These are phyloP conservation scores for Mrakia frigida DNA, from an alignment of 768 basidiomycete genomes.

Conservation along the genomic window DNA sequence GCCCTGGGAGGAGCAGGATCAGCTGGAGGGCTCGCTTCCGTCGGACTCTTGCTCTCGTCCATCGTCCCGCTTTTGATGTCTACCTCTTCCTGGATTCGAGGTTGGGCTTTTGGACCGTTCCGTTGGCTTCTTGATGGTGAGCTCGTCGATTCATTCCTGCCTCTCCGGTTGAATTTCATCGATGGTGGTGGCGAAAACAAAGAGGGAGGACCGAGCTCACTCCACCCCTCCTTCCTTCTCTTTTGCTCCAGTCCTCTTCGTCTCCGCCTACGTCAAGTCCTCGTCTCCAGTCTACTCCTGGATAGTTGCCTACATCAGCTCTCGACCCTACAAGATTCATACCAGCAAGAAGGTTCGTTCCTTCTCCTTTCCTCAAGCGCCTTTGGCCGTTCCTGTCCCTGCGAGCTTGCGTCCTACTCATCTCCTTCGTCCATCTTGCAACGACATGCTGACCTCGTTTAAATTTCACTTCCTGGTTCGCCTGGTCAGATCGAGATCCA, in stretches of 20 bases:
- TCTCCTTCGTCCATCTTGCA: no score
- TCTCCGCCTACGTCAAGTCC: not conserved
- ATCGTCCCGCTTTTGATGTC: not conserved
- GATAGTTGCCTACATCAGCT: constrained; percentile 11
- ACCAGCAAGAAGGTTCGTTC: not conserved
- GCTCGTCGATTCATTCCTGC: not conserved
- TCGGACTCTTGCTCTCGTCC: not conserved
- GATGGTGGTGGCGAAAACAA: not conserved
- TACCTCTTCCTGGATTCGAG: not conserved
- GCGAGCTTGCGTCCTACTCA: no score
- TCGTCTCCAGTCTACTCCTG: not conserved
- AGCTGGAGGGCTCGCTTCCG: not conserved
- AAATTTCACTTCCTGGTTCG: no score
- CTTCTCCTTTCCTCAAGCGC: no score
- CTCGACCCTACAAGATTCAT: not conserved
- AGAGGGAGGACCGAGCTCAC: constrained; percentile 4
- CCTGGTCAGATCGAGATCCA: constrained; percentile 18
- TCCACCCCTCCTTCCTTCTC: not conserved
- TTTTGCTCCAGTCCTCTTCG: constrained; percentile 3
- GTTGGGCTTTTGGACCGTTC: constrained; percentile 12
- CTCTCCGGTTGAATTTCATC: not conserved
- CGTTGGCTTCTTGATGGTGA: constrained; percentile 9
- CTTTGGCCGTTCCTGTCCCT: no score
- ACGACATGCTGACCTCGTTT: no score
- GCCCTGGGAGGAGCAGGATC: not conserved